These are phyloP conservation scores for Backusella liffmaniae DNA, from an alignment of 192 early-diverging fungal genomes.

Conservation along the genomic window DNA sequence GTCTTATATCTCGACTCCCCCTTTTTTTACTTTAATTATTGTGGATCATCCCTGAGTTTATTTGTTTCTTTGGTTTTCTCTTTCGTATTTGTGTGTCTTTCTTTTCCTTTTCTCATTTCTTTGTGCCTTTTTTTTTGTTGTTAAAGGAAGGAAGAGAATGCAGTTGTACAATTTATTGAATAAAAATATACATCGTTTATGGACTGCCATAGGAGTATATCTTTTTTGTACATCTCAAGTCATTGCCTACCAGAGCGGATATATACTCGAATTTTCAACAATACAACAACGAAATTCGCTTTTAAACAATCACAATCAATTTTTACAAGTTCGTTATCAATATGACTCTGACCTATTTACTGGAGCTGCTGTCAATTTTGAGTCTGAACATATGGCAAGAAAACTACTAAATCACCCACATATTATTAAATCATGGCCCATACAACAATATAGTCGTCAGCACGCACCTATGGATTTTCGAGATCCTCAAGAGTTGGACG, in stretches of 20 bases:
- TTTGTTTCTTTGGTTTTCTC: background rate
- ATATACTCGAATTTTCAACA: background rate
- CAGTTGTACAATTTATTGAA: background rate
- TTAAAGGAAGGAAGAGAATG: background rate
- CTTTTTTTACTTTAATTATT: slow-evolving; percentile 1
- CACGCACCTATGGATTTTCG: background rate
- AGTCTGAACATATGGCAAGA: background rate
- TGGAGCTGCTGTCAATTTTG: slow-evolving; percentile 19
- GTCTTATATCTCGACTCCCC: background rate
- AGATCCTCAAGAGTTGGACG: background rate
- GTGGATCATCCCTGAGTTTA: background rate
- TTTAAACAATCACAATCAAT: background rate
- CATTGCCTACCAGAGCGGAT: background rate
- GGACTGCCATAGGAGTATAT: background rate
- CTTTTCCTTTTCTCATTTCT: background rate
- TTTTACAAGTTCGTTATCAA: slow-evolving; percentile 1
- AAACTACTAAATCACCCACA: background rate
- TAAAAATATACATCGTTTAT: background rate
- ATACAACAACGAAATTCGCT: background rate
- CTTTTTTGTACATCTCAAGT: background rate
- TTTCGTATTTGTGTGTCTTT: background rate
- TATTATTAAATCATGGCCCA: slow-evolving; percentile 21
- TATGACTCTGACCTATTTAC: slow-evolving; percentile 20
- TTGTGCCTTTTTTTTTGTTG: background rate
- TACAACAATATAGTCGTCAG: slow-evolving; percentile 13